Base-by-base conservation (phyloP, 75 land plant species). In the Cupressus sempervirens region DNA sequence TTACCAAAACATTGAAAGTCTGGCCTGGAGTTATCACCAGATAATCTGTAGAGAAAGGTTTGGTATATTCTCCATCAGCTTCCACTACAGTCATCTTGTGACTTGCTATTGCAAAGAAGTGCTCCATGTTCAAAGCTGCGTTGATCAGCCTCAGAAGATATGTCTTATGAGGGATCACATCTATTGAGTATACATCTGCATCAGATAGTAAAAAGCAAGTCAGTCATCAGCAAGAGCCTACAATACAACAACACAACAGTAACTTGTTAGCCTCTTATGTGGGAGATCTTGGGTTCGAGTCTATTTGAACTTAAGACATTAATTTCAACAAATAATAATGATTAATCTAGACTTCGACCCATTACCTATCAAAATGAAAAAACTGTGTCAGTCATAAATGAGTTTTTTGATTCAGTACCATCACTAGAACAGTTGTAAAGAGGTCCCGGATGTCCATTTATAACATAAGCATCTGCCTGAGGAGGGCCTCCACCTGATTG, bases 61-160 rank as follows among this genome's bases (percentile, higher is more conserved):
- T 92, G 11, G 84, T 82, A 86, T 93, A 94, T 38, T 82, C 86
- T 26, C 83, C 93, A 76, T 94, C 96, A 26, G 89, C 70, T 34
- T 89, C 96, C 20, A 94, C 95, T 3, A 94, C 88, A 13, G 93
- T 92, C 50, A 94, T 34, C 26, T 75, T 87, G 84, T 94, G 96
- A 67, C 84, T 86, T 48, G 95, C 93, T 54, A 93, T 90, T 77
- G 89, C 50, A 90, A 94, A 93, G 86, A 93, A 93, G 74, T 84
- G 83, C 56, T 88, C 89, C 48, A 77, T 84, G 68, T 94, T 83
- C 84, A 94, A 87, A 1, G 86, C 93, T 20, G 92, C 92, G 80
- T 91, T 93, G n/a, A 93, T 83, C 35, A 94, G 36, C 58, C 95
- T 84, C 13, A 94, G 89, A 12, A 93, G 85, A 43, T 94, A 94